These are phyloP conservation scores for Eimeria necatrix DNA, from an alignment of 169 alveolate genomes.

Conservation along the genomic window DNA sequence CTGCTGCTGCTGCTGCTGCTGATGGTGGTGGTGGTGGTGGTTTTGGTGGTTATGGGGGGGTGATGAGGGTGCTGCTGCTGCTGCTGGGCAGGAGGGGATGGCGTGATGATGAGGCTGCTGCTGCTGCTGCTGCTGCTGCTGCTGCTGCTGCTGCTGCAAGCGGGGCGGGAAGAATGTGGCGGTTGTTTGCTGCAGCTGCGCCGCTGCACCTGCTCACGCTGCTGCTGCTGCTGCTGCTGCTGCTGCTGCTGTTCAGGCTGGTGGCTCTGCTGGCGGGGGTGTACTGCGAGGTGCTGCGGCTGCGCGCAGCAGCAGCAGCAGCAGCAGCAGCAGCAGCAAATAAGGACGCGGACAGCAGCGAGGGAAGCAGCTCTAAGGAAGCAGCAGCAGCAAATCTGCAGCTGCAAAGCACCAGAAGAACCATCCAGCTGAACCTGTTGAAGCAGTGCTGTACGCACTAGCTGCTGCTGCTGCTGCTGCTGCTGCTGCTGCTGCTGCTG, in stretches of 20 bases:
- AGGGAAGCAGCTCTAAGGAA: neutral
- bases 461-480: slow-evolving; percentile 9
- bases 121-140: neutral
- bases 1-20: neutral
- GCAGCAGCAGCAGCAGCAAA: slow-evolving; percentile 18
- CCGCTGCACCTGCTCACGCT: too few relatives aligned
- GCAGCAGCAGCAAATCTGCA: slow-evolving; percentile 34
- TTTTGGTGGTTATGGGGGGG: too few relatives aligned
- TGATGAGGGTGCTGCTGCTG: too few relatives aligned
- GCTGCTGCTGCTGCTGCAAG: neutral
- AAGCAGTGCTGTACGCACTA: slow-evolving; percentile 20
- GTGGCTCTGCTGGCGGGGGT: neutral
- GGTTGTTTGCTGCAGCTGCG: neutral
- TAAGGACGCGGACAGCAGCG: neutral
- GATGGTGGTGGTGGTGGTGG: neutral
- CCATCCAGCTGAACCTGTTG: slow-evolving; percentile 1
- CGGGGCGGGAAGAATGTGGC: neutral
- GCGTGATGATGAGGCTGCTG: too few relatives aligned
- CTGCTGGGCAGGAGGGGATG: too few relatives aligned
- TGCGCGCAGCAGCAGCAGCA: slow-evolving; percentile 40
- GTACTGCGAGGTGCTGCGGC: slow-evolving; percentile 27
- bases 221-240: neutral
- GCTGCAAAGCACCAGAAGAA: neutral
- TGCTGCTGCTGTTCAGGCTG: neutral
- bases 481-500: neutral